A percentile compares a stretch with the other conserved stretches of the same genome.
Conservation (phyloP, 2,329 filamentous ascomycete genomes). For the Trichoderma sp. region DNA sequence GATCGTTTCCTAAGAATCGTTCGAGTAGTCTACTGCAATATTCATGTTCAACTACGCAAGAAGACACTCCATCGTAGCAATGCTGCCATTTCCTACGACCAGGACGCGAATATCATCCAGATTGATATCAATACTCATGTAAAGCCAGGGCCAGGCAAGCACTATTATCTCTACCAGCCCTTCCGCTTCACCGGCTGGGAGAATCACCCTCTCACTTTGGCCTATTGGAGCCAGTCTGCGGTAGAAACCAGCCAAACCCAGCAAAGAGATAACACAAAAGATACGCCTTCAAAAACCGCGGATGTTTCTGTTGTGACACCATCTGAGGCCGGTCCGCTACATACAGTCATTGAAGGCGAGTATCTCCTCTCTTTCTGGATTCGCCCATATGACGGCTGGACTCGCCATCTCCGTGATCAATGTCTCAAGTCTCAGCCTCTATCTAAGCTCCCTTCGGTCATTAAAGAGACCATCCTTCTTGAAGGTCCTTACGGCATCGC, state of each 20-base stretch:
- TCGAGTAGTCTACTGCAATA: conserved; percentile 32
- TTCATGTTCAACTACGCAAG: conserved; percentile 28
- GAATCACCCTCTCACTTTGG: conserved; percentile 42
- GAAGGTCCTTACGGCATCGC: background rate
- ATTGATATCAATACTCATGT: conserved; percentile 29
- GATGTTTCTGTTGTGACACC: background rate
- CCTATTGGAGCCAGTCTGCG: conserved; percentile 14
- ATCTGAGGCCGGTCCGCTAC: background rate
- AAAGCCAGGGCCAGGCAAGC: conserved; percentile 34
- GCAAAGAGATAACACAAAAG: background rate
- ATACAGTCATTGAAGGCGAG: background rate
- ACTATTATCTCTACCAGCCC: conserved; percentile 40
- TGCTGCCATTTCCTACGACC: conserved; percentile 31
- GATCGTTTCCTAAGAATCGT: conserved; percentile 43
- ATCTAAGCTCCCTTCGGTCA: background rate
- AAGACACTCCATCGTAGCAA: conserved; percentile 27
- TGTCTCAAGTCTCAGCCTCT: background rate
- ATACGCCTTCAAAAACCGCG: background rate
- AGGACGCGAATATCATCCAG: conserved; percentile 36
- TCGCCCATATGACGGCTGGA: conserved; percentile 7
- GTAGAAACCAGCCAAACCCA: background rate
- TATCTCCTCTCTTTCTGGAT: conserved; percentile 11
- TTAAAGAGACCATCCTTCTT: background rate
- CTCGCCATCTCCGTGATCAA: background rate
- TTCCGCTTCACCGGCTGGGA: conserved; percentile 36